Evolutionary conservation across 2,329 filamentous ascomycete genomes (phyloP), one percentile per base, ranked within the genome.

Genomic region (Dothideomycetes sp.): DNA sequence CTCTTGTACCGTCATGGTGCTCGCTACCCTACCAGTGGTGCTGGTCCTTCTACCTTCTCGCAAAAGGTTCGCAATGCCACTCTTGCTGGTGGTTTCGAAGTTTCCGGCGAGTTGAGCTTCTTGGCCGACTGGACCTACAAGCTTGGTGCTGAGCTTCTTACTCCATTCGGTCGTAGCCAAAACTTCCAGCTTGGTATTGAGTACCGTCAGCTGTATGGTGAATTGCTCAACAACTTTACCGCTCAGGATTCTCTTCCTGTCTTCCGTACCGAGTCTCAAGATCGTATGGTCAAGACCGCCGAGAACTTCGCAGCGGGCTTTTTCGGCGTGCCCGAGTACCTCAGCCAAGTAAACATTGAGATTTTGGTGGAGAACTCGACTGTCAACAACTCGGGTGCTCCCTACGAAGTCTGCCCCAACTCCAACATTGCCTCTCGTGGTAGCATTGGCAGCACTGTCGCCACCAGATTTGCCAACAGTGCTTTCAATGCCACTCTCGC

Each of bases 1-100:
- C 18, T 36, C 13, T 13, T 43, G 13, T 43, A 35, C 33, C 41
- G 41, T n/a, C 41, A 43, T 22, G 41, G 41, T 32, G 41, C 41
- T 17, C 41, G 41, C 17, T 43, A 36, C 27, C 41, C 41, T 11
- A 43, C 41, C 11, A 43, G 37, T 17, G 37, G 37, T n/a, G 28
- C 37, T 20, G 37, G 37, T 13, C 37, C 37, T 15, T 40, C 37
- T 4, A 32, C 37, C 3, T 40, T 40, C 16, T 15, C 37, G 4
- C 28, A 32, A 10, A 40, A 40, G 15, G 29, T 40, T 8, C 28
- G 12, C 20, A 40, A 40, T 15, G 37, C 37, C 16, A 40, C 37
- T 11, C 19, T 22, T 5, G 22, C 28, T 20, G 37, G 37, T 22
- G 37, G 37, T 22, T 40, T 40, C 37, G 33, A 33, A 11, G 37